Conservation (phyloP, 257 asterid species). For the Echium plantagineum region DNA sequence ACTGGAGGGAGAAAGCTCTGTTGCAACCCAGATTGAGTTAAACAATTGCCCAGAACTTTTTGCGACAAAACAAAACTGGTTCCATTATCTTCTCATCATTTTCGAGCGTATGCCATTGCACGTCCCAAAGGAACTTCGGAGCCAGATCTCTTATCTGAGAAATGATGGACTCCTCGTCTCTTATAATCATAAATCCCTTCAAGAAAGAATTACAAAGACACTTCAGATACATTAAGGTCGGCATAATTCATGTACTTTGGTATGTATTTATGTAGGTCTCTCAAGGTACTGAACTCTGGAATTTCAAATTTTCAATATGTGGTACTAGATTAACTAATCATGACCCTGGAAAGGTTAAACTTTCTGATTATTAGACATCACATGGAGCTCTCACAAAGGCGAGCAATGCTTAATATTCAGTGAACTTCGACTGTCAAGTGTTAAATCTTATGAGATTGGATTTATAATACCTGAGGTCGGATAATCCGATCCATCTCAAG, state of each 20-base stretch:
- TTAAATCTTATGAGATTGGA: background rate
- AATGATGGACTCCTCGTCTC: constrained; percentile 64
- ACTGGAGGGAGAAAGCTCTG: background rate
- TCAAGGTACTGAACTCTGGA: too few species aligned
- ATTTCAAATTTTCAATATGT: too few species aligned
- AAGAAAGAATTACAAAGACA: constrained; percentile 4
- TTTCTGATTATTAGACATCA: too few species aligned
- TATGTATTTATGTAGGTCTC: too few species aligned
- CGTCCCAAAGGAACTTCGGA: constrained; percentile 74
- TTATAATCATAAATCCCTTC: constrained; percentile 62
- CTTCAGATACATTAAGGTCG: background rate
- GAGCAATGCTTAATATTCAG: background rate
- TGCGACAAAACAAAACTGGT: constrained; percentile 59
- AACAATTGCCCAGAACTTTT: constrained; percentile 77
- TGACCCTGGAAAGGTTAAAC: too few species aligned
- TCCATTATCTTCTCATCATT: constrained; percentile 42
- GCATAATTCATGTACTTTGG: background rate
- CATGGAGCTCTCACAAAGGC: too few species aligned
- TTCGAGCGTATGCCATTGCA: constrained; percentile 51
- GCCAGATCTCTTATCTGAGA: constrained; percentile 48
- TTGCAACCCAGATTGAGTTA: constrained; percentile 10
- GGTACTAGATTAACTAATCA: too few species aligned
- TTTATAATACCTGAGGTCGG: constrained; percentile 56
- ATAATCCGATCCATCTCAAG: constrained; percentile 85
- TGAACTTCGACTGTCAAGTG: background rate